Evolutionary conservation across 2,329 filamentous ascomycete species (phyloP), one percentile per base, ranked within the genome.

Genomic region (Seiridium cupressi): DNA sequence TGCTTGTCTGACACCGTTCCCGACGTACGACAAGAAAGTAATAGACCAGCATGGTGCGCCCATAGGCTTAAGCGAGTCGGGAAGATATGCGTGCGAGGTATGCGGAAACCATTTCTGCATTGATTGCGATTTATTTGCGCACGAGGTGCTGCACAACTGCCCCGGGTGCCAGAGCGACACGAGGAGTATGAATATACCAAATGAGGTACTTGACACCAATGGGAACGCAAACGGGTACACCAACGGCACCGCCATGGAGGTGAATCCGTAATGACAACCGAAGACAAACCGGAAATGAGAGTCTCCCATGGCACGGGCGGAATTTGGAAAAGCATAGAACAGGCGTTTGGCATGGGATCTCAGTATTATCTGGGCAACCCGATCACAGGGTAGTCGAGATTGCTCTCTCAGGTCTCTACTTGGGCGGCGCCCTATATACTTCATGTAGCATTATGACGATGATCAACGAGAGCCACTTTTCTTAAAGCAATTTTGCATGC

Each of bases 51-150:
- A 61, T 13, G 53, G 67, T 5, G 67, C 73, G 60, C 65, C 73
- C 18, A 89, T 87, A 69, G 88, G 89, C 1, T 89, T 93, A 48
- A 94, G 91, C 72, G 92, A 96, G 78, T 95, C 90, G 70, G 88
- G 90, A 53, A 81, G 95, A 56, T 99, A 99, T 72, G 91, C 91
- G 61, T 99, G 95, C 73, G 85, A 89, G 66, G 88, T 89, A n/a
- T 99, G 95, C 74, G 77, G 84, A 3, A 88, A 91, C 61, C 94
- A 98, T 76, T 99, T 98, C 73, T 99, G 95, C 79, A 96, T 99
- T 65, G 95, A 99, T 73, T 99, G 95, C 74, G 95, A 99, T 74
- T 87, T 97, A 32, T 97, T 95, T 77, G 90, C 92, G 32, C 95
- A 99, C 73, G 93, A 97, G 77, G 87, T 96, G 10, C 85, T 97